Evolutionary conservation across 2,329 filamentous ascomycete species (phyloP).

Genomic region (Trichoderma sp.): DNA sequence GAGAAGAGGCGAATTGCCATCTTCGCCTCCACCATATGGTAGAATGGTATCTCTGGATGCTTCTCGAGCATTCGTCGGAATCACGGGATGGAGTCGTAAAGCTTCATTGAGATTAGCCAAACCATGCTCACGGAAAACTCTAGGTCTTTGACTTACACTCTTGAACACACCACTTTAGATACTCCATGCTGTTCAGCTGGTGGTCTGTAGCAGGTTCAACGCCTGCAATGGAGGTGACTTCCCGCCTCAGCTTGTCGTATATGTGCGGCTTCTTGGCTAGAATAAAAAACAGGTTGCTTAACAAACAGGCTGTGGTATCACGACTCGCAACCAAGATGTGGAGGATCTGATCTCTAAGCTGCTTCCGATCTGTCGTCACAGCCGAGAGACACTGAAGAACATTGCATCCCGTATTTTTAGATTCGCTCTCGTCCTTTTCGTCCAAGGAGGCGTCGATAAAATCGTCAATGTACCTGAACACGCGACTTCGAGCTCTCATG

Average conservation of each 20-base stretch:
- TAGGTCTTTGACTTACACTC: slow-evolving; percentile 47
- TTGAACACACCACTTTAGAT: slow-evolving; percentile 57
- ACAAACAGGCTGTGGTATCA: slow-evolving; percentile 48
- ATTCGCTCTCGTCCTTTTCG: slow-evolving; percentile 20
- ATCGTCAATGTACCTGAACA: slow-evolving; percentile 44
- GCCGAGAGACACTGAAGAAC: slow-evolving; percentile 55
- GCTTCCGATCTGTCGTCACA: slow-evolving; percentile 43
- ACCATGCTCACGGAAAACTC: not conserved
- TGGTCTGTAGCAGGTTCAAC: slow-evolving; percentile 46
- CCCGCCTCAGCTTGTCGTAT: slow-evolving; percentile 48
- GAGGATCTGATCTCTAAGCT: slow-evolving; percentile 44
- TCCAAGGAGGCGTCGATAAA: slow-evolving; percentile 44
- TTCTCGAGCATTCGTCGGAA: slow-evolving; percentile 48
- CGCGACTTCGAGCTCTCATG: slow-evolving; percentile 33
- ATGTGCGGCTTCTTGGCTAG: slow-evolving; percentile 44
- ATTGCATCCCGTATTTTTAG: slow-evolving; percentile 38
- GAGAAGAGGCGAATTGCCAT: slow-evolving; percentile 50
- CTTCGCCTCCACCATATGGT: slow-evolving; percentile 52
- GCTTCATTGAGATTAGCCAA: slow-evolving; percentile 31
- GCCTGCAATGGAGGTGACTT: slow-evolving; percentile 38
- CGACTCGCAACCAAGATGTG: slow-evolving; percentile 48
- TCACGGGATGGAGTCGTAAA: slow-evolving; percentile 53
- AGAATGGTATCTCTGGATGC: slow-evolving; percentile 47
- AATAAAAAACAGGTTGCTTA: slow-evolving; percentile 47
- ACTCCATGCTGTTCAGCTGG: slow-evolving; percentile 54